Evolutionary conservation across 495 filamentous ascomycete species (phyloP).

Genomic region (Penicillium chermesinum): DNA sequence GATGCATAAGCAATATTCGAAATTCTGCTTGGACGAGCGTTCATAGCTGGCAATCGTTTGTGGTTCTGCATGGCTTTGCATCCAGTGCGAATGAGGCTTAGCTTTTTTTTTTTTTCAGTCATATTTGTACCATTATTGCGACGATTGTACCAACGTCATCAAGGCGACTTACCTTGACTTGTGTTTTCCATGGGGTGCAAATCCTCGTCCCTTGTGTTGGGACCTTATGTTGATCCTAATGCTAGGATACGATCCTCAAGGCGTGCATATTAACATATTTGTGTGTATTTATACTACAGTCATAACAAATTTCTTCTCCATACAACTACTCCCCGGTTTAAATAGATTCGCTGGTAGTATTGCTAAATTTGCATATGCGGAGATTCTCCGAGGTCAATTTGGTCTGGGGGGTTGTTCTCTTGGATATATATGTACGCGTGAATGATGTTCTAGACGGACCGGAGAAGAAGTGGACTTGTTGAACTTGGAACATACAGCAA

Average conservation of each 20-base stretch:
- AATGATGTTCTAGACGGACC: too few species aligned
- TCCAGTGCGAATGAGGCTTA: not conserved
- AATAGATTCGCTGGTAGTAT: too few species aligned
- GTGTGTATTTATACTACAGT: constrained; percentile 41
- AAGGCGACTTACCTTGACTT: constrained; percentile 2
- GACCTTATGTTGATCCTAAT: constrained; percentile 8
- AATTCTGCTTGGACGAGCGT: not conserved
- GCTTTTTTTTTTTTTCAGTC: not conserved
- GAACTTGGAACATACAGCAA: too few species aligned
- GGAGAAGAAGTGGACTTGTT: too few species aligned
- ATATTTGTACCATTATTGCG: constrained; percentile 28
- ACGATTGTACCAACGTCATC: constrained; percentile 16
- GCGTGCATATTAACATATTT: constrained; percentile 27
- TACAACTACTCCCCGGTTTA: too few species aligned
- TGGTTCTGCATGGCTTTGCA: not conserved
- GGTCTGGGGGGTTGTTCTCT: too few species aligned
- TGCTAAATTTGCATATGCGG: too few species aligned
- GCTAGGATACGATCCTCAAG: constrained; percentile 14
- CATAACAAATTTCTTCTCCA: constrained; percentile 19
- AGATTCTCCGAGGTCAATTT: too few species aligned
- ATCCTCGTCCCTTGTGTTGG: not conserved
- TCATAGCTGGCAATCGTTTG: not conserved
- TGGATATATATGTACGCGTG: too few species aligned
- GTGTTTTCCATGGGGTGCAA: not conserved
- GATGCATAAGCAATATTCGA: not conserved